Base-by-base conservation (phyloP, 2,329 filamentous ascomycete genomes). In the Xylaria sp. region DNA sequence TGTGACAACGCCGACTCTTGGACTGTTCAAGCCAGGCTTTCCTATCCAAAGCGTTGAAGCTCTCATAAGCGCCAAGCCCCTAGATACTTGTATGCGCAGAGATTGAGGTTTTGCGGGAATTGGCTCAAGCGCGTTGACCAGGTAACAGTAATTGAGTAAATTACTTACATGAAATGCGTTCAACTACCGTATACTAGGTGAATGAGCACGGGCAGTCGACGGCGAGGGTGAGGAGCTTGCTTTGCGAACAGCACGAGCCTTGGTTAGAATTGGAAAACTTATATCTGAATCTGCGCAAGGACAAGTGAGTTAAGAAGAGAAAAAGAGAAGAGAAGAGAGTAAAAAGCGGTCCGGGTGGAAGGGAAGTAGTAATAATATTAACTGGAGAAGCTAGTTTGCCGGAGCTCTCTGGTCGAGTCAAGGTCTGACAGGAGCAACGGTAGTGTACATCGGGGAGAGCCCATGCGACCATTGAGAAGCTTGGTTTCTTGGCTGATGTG, bases 211-310 rank as follows among this genome's bases (percentile, higher is more conserved):
- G 68, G 66, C 70, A 63, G 56, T 73, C 70, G 70, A 68, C 66
- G 66, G 34, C 46, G 63, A 69, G 70, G 59, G 56, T 10, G 50
- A 57, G 67, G 70, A 69, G 60, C 72, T 53, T 68, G 71, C 69
- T 73, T 72, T 74, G 72, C 72, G 77, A 78, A 77, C 77, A 77
- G 76, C 77, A 78, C 77, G 72, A 72, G 76, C 72, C 77, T 77
- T 75, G 75, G 73, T 75, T 71, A 71, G 72, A 70, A 72, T 70
- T 73, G 73, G 63, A 55, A 59, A 57, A 60, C 66, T 69, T 72
- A 57, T 39, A 68, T 65, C 63, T 70, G 64, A 65, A 68, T 59
- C 72, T 63, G 69, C 72, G 71, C 76, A 78, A 77, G 76, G 76
- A 76, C 77, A 73, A 77, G 76, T 77, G 77, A 76, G 77, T 77